phyloP scores from a whole-genome alignment of 164 flowering plant species.

The Sedum album region DNA sequence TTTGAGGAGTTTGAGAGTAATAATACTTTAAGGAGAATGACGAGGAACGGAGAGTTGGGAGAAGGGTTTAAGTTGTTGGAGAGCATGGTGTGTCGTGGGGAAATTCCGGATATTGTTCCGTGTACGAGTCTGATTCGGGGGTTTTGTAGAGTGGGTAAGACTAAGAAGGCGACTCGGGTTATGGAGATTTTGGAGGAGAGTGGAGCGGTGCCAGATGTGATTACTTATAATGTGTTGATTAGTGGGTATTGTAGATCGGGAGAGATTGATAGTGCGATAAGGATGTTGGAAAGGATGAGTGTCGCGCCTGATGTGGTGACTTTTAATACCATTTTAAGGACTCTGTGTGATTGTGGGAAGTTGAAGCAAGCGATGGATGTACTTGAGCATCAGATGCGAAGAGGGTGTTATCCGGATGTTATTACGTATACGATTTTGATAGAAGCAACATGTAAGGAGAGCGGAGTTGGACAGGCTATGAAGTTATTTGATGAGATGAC shows the following conservation, averaged over 20 bases:
- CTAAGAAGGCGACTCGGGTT: slow-evolving; percentile 9
- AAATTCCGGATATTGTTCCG: slow-evolving; percentile 8
- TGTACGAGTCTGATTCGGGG: slow-evolving; percentile 10
- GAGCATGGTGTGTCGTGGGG: slow-evolving; percentile 7
- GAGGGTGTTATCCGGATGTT: slow-evolving; percentile 7
- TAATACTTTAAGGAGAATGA: slow-evolving; percentile 1
- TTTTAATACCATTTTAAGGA: slow-evolving; percentile 6
- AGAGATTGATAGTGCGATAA: slow-evolving; percentile 9
- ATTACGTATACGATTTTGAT: slow-evolving; percentile 9
- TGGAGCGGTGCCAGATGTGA: slow-evolving; percentile 12
- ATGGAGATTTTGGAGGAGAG: slow-evolving; percentile 11
- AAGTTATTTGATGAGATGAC: slow-evolving; percentile 10
- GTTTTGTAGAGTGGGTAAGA: slow-evolving; percentile 10
- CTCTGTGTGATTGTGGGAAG: slow-evolving; percentile 9
- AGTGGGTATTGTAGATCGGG: slow-evolving; percentile 6
- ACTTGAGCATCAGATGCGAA: slow-evolving; percentile 7
- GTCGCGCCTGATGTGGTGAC: slow-evolving; percentile 11
- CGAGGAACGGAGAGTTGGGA: background rate
- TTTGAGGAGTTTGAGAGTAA: slow-evolving; percentile 9
- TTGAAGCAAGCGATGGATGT: slow-evolving; percentile 9
- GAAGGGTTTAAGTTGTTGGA: slow-evolving; percentile 11
- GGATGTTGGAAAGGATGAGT: slow-evolving; percentile 10
- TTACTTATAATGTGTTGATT: slow-evolving; percentile 9
- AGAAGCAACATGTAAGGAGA: slow-evolving; percentile 8
- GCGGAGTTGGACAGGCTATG: slow-evolving; percentile 9